Base-by-base conservation (phyloP, 495 filamentous ascomycete genomes). In the Penicillium verhagenii region DNA sequence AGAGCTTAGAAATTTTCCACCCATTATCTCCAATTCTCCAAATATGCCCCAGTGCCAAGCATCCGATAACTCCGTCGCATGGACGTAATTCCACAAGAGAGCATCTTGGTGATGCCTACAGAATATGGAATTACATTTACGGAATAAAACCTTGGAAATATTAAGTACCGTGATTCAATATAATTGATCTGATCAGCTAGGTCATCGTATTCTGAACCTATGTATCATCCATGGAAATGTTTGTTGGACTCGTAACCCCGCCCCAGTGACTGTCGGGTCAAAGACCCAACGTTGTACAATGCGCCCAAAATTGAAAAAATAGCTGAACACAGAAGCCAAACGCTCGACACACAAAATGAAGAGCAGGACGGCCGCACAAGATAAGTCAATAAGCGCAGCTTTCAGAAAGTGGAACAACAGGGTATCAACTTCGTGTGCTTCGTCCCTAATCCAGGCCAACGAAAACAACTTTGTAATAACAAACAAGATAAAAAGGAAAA, bases 391-490 rank as follows among this genome's bases (percentile, higher is more conserved):
- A 18, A 55, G 56, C 45, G 49, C 2, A 24, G 44, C 38, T 48
- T 50, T 52, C 45, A 54, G 56, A 60, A 60, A 61, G 2, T 42
- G 45, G 57, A 57, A 57, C 53, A 57, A 57, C 53, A 59, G 65
- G 72, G 64, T 75, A 75, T 77, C 65, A 71, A 62, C 66, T 42
- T 74, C 71, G 71, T 73, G 67, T 73, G 57, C 68, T 53, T 71
- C 63, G 52, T 69, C 60, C 71, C 64, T 58, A 48, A 57, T 63
- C 49, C 61, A 65, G 26, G 59, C 55, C 57, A 52, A 46, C 56
- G 16, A 56, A 47, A 52, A 59, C 20, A 44, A n/a, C 57, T 56
- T 50, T 44, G 35, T 37, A 49, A 45, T 50, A 48, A 52, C 24
- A 44, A 47, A 43, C 42, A 44, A 47, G 23, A 47, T 16, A 58